A percentile compares a stretch with the other conserved stretches of the same genome.
Conservation (phyloP, 2,329 filamentous ascomycete genomes). For the Penicillium brasilianum region DNA sequence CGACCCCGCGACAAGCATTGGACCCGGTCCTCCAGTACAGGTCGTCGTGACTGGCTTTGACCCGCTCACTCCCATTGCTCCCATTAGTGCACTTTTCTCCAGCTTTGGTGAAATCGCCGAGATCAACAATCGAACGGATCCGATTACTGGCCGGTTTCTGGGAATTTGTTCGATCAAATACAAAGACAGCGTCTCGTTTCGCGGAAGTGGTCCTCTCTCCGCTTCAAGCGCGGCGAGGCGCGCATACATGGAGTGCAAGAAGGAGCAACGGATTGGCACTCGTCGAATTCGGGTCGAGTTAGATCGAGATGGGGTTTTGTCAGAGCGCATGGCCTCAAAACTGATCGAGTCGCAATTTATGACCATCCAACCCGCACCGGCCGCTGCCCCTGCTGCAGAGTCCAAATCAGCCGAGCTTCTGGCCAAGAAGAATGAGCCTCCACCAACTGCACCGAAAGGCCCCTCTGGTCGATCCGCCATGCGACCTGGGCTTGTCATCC, state of each 20-base stretch:
- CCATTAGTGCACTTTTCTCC: conserved; percentile 46
- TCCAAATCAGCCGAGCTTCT: conserved; percentile 41
- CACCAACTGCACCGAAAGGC: conserved; percentile 84
- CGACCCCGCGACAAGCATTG: conserved; percentile 81
- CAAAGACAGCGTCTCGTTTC: conserved; percentile 67
- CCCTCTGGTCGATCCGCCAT: conserved; percentile 65
- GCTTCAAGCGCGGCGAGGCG: conserved; percentile 81
- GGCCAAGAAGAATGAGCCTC: conserved; percentile 64
- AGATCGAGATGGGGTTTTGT: conserved; percentile 85
- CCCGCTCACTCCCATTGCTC: conserved; percentile 74
- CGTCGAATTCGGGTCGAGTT: conserved; percentile 80
- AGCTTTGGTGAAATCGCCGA: conserved; percentile 74
- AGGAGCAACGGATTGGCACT: conserved; percentile 79
- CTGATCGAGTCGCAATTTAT: conserved; percentile 71
- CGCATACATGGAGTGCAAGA: conserved; percentile 74
- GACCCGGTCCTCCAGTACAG: conserved; percentile 85
- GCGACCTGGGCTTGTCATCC: conserved; percentile 40
- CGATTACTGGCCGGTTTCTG: conserved; percentile 89
- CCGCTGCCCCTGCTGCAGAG: conserved; percentile 30
- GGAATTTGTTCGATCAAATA: conserved; percentile 93
- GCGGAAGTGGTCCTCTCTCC: conserved; percentile 60
- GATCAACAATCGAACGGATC: conserved; percentile 93
- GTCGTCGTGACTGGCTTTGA: conserved; percentile 97
- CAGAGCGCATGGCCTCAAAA: conserved; percentile 75
- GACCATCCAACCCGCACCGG: conserved; percentile 46